Base-by-base conservation (phyloP, 192 early-diverging fungal genomes). In the Borealophlyctis nickersoniae region DNA sequence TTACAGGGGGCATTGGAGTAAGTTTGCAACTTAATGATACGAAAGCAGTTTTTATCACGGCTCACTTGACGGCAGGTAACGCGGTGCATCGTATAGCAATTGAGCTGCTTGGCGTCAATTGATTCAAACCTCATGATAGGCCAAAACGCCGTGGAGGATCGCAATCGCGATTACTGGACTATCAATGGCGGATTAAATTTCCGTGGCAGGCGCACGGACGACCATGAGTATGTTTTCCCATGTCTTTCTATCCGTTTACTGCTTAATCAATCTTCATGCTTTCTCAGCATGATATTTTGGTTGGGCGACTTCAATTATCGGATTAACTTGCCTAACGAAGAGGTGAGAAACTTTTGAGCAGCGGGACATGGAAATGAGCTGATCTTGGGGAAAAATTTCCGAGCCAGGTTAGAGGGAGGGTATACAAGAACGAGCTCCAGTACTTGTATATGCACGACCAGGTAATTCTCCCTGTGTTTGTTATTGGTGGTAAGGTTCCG, bases 231-330 rank as follows among this genome's bases (percentile, higher is more conserved):
- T 66, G 79, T 33, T 50, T 2, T 26, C 30, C 26, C 9, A 45
- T 45, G 39, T 45, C 7, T 19, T 45, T 45, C 39, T 45, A 45
- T 27, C 27, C 0, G 23, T 39, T 4, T 22, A 4, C 36, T 61
- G 22, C 26, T 36, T 28, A 58, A 4, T 35, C 55, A 11, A 77
- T 34, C 30, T 39, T 45, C 39, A 45, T 45, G 7, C 39, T 13
- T 45, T 45, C 39, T 29, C 39, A 69, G 67, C 49, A 65, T 78
- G 73, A 63, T 76, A 7, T 71, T 78, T 73, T 98, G 91, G 92
- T 81, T 92, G 28, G 92, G 95, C 34, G 95, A 98, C 73, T 88
- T 98, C 39, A 98, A 98, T 73, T 98, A 96, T 70, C 84, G 95
- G 13, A 81, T 95, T 22, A 67, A 58, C 56, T 56, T 73, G 16